Base-by-base conservation (phyloP, 2,329 filamentous ascomycete species). In the Monilinia vaccinii-corymbosi region DNA sequence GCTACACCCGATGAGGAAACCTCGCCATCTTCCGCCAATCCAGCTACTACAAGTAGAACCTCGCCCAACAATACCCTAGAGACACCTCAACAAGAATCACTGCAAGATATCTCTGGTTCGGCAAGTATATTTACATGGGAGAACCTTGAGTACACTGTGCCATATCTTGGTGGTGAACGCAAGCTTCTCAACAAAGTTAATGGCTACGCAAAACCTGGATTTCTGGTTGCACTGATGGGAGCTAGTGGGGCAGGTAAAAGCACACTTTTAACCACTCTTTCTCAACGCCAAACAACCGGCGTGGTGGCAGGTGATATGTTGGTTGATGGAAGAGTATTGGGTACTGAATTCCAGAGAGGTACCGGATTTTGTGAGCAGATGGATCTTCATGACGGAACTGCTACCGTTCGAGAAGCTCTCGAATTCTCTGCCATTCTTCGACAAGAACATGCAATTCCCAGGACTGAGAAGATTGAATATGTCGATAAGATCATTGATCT, bases 191-290 rank as follows among this genome's bases (percentile, higher is more conserved):
- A 89, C 68, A 79, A 84, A 6, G 82, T 94, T 61, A 86, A 79
- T 60, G 90, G 90, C 1, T 93, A 89, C 66, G 89, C 85, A 1
- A 91, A 91, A 68, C 90, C 90, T 1, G 89, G 90, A 21, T 74
- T 87, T 21, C 60, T 95, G 81, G 84, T 90, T 47, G 90, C 90
- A 0, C 76, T 95, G 1, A 89, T 94, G 78, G 91, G 91, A 58
- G 88, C 87, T 1, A 89, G 84, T 4, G 89, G 88, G 47, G 90
- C 91, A 10, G 91, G 90, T 14, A 95, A 95, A 74, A 92, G 89
- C 0, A 94, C 90, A 0, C 76, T 95, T 0, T 78, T 95, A 21
- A 91, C 94, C 72, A 90, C 87, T 0, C 71, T 83, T 0, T 85
- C 88, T 0, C 88, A 92, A 68, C 82, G 89, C 3, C 86, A 91